phyloP scores from a whole-genome alignment of 345 rosid genomes.

The Hevea brasiliensis region DNA sequence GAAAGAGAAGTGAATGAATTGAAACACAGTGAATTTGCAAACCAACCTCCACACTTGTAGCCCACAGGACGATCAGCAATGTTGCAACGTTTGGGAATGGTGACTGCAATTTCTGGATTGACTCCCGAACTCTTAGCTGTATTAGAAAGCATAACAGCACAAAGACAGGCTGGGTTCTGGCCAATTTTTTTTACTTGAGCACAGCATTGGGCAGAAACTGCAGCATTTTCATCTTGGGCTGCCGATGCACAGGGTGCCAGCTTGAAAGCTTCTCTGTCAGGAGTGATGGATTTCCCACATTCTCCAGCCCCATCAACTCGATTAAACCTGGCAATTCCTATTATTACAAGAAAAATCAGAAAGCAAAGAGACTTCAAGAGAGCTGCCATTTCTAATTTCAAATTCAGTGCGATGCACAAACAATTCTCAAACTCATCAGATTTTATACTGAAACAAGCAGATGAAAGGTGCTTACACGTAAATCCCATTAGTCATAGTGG shows the following conservation, averaged over 20 bases:
- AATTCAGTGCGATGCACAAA: conserved; percentile 24
- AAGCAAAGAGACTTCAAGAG: conserved; percentile 41
- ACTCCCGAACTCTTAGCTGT: conserved; percentile 73
- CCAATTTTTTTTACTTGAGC: conserved; percentile 64
- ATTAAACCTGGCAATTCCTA: conserved; percentile 36
- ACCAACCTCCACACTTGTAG: conserved; percentile 79
- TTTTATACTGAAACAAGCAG: conserved; percentile 44
- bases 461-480: conserved; percentile 27
- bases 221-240: conserved; percentile 47
- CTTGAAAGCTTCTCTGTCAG: conserved; percentile 80
- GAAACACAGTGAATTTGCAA: neutral
- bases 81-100: conserved; percentile 91
- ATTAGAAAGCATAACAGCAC: conserved; percentile 85
- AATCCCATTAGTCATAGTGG: conserved; percentile 52
- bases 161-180: conserved; percentile 73
- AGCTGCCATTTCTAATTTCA: conserved; percentile 34
- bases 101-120: conserved; percentile 69
- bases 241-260: conserved; percentile 84
- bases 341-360: conserved; percentile 39
- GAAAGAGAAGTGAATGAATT: neutral
- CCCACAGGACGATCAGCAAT: conserved; percentile 74
- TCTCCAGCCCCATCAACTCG: conserved; percentile 70
- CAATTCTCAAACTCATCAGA: conserved; percentile 17
- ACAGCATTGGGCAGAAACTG: conserved; percentile 75
- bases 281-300: conserved; percentile 62